Percentiles rank a stretch among this genome's conserved stretches.
Evolutionary conservation across 2,329 filamentous ascomycete species (phyloP).

Genomic region (Metarhizium robertsii): DNA sequence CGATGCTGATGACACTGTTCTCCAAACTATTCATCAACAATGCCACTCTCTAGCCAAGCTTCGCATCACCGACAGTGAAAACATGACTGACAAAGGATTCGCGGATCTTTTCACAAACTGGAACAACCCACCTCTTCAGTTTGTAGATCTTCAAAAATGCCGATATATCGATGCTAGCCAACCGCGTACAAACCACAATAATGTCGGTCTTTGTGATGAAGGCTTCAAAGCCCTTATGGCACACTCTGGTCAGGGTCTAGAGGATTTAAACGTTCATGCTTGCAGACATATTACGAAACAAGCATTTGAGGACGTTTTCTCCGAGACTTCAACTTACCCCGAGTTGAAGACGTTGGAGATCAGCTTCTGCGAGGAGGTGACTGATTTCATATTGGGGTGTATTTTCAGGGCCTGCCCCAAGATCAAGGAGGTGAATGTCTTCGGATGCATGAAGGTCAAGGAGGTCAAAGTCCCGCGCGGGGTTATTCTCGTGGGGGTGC

Average conservation of each 20-base stretch:
- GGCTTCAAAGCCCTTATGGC: slow-evolving; percentile 77
- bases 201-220: slow-evolving; percentile 62
- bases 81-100: slow-evolving; percentile 68
- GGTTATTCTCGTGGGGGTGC: slow-evolving; percentile 47
- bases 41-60: slow-evolving; percentile 66
- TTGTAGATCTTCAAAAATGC: slow-evolving; percentile 67
- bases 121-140: slow-evolving; percentile 61
- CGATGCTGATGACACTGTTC: slow-evolving; percentile 57
- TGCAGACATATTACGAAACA: slow-evolving; percentile 70
- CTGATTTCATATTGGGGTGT: slow-evolving; percentile 52
- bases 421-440: slow-evolving; percentile 50
- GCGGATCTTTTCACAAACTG: slow-evolving; percentile 64
- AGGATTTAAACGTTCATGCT: slow-evolving; percentile 66
- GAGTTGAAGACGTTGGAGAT: slow-evolving; percentile 64
- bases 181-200: slow-evolving; percentile 54
- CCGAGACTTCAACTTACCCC: slow-evolving; percentile 50
- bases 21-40: slow-evolving; percentile 60
- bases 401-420: slow-evolving; percentile 57
- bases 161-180: slow-evolving; percentile 65
- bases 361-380: slow-evolving; percentile 63
- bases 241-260: slow-evolving; percentile 63
- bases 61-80: slow-evolving; percentile 68
- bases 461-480: slow-evolving; percentile 44
- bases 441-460: slow-evolving; percentile 55
- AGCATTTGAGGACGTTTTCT: slow-evolving; percentile 69